Evolutionary conservation across 1,139 yeast genomes (phyloP).

Genomic region (Geotrichum reessii): DNA sequence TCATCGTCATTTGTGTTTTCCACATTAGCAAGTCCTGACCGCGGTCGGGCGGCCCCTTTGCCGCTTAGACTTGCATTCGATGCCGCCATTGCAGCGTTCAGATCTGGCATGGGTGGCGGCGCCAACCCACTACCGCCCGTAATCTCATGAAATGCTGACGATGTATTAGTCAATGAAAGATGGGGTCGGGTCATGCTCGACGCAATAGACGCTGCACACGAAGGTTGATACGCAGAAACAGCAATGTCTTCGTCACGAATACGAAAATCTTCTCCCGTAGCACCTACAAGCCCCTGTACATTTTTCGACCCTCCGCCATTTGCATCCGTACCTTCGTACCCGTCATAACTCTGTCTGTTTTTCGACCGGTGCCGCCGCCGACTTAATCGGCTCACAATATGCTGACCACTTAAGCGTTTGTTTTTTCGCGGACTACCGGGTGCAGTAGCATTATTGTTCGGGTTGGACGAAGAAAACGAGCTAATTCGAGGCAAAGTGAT

Average conservation of each 20-base stretch:
- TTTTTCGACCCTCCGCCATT: background rate
- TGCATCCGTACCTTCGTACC: background rate
- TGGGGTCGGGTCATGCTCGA: conserved; percentile 13
- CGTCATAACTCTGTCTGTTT: background rate
- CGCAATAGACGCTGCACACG: conserved; percentile 2
- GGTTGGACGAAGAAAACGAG: background rate
- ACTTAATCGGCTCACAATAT: conserved; percentile 1
- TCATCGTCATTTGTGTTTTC: background rate
- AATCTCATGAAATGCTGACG: conserved; percentile 13
- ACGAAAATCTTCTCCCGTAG: conserved; percentile 11
- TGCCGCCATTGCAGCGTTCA: background rate
- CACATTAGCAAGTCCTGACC: background rate
- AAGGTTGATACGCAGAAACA: conserved; percentile 2
- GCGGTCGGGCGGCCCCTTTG: background rate
- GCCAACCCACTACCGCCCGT: background rate
- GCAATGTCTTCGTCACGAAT: conserved; percentile 16
- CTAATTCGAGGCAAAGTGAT: background rate
- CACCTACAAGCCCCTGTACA: background rate
- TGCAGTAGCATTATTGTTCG: background rate
- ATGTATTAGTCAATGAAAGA: conserved; percentile 7
- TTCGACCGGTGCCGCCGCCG: conserved; percentile 2
- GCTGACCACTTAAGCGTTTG: background rate
- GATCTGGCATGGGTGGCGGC: conserved; percentile 1
- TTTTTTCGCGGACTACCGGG: background rate
- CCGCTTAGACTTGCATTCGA: background rate